phyloP scores from a whole-genome alignment of 75 land plant species.

The Selaginella tamariscina region DNA sequence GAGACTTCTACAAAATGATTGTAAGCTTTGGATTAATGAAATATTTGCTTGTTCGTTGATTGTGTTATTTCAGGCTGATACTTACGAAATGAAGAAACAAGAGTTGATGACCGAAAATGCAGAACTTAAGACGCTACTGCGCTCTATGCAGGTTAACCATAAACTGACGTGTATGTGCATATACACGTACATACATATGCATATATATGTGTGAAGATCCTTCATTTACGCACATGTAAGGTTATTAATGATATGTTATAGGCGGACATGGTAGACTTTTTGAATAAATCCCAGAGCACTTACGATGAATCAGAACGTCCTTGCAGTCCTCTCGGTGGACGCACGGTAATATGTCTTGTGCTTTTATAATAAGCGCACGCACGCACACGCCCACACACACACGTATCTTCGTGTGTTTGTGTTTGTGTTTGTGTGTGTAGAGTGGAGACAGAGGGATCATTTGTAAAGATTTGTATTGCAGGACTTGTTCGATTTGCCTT shows the following conservation, averaged over 20 bases:
- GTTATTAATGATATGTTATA: background rate
- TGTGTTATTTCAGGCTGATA: background rate
- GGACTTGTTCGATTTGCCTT: conserved; percentile 6
- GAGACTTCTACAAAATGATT: conserved; percentile 12
- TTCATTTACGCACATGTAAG: no score
- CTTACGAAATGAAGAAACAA: conserved; percentile 4
- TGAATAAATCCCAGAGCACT: background rate
- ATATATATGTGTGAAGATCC: conserved; percentile 1
- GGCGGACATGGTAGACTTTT: background rate
- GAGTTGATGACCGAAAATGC: conserved; percentile 10
- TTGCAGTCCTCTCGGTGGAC: background rate
- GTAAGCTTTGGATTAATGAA: background rate
- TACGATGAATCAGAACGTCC: background rate
- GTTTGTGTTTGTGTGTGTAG: background rate
- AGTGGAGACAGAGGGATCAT: no score
- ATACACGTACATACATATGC: background rate
- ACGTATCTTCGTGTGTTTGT: no score
- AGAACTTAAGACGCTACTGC: background rate
- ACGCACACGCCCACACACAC: no score
- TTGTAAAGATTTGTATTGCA: background rate
- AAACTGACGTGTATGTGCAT: no score
- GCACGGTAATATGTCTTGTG: no score
- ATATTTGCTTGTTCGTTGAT: no score
- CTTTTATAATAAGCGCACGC: no score
- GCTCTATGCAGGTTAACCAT: conserved; percentile 10